Percentiles rank a stretch among this genome's conserved stretches.
Conservation (phyloP, 108 stramenopile species). For the Nitzschia sp. region DNA sequence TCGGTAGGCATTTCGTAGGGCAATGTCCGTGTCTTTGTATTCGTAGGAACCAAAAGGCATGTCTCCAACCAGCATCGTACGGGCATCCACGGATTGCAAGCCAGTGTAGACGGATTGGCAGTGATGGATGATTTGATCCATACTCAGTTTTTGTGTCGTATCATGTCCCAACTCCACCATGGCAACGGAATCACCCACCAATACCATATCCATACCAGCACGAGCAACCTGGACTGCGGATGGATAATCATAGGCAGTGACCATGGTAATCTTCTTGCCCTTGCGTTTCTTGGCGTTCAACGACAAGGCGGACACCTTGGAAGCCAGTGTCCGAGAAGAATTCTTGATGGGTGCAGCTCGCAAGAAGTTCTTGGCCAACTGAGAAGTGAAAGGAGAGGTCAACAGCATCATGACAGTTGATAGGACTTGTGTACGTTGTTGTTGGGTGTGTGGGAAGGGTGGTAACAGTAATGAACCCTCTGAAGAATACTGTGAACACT, state of each 20-base stretch:
- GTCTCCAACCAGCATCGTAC: conserved; percentile 88
- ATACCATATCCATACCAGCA: conserved; percentile 93
- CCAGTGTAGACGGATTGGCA: conserved; percentile 87
- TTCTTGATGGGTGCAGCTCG: too few species aligned
- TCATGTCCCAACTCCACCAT: conserved; percentile 96
- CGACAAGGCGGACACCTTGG: conserved; percentile 65
- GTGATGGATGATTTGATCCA: conserved; percentile 98
- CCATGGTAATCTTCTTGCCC: conserved; percentile 86
- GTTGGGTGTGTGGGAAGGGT: too few species aligned
- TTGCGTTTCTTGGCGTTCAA: conserved; percentile 74
- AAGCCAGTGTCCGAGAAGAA: background rate
- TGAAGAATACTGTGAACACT: too few species aligned
- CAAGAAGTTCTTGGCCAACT: too few species aligned
- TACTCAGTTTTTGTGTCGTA: conserved; percentile 93
- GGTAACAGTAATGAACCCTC: too few species aligned
- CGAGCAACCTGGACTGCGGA: conserved; percentile 93
- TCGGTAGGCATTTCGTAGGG: conserved; percentile 82
- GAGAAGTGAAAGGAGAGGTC: too few species aligned
- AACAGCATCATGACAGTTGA: too few species aligned
- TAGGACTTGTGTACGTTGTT: too few species aligned
- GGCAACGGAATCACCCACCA: conserved; percentile 91
- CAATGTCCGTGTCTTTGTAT: conserved; percentile 81
- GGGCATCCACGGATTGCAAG: conserved; percentile 37
- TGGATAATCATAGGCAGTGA: conserved; percentile 98
- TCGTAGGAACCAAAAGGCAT: conserved; percentile 98